These are phyloP conservation scores for Aphanomyces cochlioides DNA, from an alignment of 352 stramenopile species.

Conservation along the genomic window DNA sequence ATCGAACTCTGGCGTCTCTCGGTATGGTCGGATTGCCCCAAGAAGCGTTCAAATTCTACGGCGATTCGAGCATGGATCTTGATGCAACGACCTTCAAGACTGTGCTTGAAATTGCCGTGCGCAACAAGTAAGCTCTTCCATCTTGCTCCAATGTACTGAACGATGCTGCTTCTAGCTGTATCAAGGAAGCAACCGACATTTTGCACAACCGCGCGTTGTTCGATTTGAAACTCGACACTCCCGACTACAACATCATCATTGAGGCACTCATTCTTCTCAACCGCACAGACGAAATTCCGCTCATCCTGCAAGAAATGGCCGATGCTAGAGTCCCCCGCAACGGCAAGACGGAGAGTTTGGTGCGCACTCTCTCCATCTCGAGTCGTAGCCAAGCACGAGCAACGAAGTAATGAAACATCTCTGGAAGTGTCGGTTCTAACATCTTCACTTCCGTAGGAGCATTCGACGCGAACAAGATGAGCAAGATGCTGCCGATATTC, in stretches of 20 bases:
- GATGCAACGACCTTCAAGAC: constrained; percentile 64
- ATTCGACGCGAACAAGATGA: too few species aligned
- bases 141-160: background rate
- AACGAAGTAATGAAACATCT: too few species aligned
- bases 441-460: too few species aligned
- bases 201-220: constrained; percentile 75
- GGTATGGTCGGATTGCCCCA: constrained; percentile 56
- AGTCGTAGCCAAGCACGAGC: too few species aligned
- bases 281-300: constrained; percentile 53
- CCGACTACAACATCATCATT: constrained; percentile 70
- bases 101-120: constrained; percentile 47
- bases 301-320: constrained; percentile 61
- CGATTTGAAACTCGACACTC: constrained; percentile 58
- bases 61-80: constrained; percentile 75
- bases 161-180: constrained; percentile 57
- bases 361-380: too few species aligned
- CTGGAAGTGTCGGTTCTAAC: too few species aligned
- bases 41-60: constrained; percentile 73
- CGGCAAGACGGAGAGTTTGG: constrained; percentile 52
- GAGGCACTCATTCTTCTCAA: constrained; percentile 68
- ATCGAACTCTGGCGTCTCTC: constrained; percentile 65
- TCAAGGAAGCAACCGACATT: constrained; percentile 64
- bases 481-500: background rate
- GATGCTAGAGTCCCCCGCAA: constrained; percentile 54
- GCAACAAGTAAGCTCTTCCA: constrained; percentile 1